Base-by-base conservation (phyloP, 2,329 filamentous ascomycete species). In the Sodiomyces alkalinus region DNA sequence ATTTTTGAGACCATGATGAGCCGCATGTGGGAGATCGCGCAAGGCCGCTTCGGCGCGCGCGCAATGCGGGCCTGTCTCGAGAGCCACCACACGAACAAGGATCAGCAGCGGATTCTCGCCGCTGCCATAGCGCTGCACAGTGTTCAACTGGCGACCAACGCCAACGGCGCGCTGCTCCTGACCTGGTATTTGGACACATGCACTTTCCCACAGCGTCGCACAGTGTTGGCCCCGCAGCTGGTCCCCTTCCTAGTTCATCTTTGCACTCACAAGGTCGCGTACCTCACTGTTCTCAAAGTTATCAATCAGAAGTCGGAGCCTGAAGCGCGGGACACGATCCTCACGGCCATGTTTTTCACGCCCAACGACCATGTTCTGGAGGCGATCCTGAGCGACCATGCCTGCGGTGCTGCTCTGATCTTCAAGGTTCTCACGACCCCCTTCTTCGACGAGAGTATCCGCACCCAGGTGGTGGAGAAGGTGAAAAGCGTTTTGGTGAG, bases 121-220 rank as follows among this genome's bases (percentile, higher is more conserved):
- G 85, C 87, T 30, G 78, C 82, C 6, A 94, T 98, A 52, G 83
- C 87, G n/a, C 64, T 96, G 22, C 85, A 96, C 60, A 93, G 87
- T 45, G 87, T 94, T 16, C 86, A 94, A 56, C 68, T 98, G 36
- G 87, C 90, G 7, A 94, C 87, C 27, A 96, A 94, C 48, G 80
- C 86, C 26, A 98, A 98, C 43, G 90, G 90, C 18, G 90, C 90
- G 22, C 62, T 98, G 27, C 65, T 98, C 14, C 59, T 98, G 40
- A 98, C 90, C 8, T 98, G 90, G 90, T 92, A 96, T 64, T 64
- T 98, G 31, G 90, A 98, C 48, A 96, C 90, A 2, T 98, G 90
- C 65, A 94, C 80, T 10, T 93, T 96, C 60, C 85, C 87, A 19
- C 74, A 79, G 41, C 79, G 90, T 39, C 80, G 90, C 33, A 92